Evolutionary conservation across 352 stramenopile genomes (phyloP).

Genomic region (Phytopythium ostracodes): DNA sequence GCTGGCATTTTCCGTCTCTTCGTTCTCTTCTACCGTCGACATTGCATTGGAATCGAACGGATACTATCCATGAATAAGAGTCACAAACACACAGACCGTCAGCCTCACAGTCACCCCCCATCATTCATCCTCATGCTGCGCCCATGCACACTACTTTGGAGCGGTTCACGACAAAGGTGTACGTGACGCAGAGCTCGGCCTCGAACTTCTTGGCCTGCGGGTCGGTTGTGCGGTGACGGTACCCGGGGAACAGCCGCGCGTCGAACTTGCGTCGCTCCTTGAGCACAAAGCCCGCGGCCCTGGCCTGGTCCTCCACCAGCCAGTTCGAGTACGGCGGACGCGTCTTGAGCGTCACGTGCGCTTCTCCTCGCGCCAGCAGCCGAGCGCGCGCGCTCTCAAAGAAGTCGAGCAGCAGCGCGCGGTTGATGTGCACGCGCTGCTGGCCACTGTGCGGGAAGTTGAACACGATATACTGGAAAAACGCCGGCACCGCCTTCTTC

Average conservation of each 20-base stretch:
- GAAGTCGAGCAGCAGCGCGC: constrained; percentile 74
- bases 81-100: constrained; percentile 5
- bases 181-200: constrained; percentile 75
- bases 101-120: neutral
- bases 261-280: constrained; percentile 78
- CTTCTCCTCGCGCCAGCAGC: constrained; percentile 56
- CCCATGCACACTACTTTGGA: constrained; percentile 34
- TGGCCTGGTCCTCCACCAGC: constrained; percentile 83
- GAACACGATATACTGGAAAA: constrained; percentile 86
- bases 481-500: constrained; percentile 25
- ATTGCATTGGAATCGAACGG: constrained; percentile 27
- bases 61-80: constrained; percentile 13
- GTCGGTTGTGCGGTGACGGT: constrained; percentile 86
- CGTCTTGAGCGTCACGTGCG: constrained; percentile 85
- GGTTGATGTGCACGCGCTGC: constrained; percentile 87
- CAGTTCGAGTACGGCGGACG: constrained; percentile 86
- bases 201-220: constrained; percentile 83
- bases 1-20: neutral
- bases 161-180: constrained; percentile 85
- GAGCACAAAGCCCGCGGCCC: constrained; percentile 60
- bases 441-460: constrained; percentile 88
- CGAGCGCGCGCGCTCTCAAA: constrained; percentile 75
- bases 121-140: neutral
- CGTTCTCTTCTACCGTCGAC: neutral
- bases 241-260: constrained; percentile 68